A percentile compares a stretch with the other conserved stretches of the same genome.
Evolutionary conservation across 768 basidiomycete species (phyloP).

Genomic region (Trametes gibbosa): DNA sequence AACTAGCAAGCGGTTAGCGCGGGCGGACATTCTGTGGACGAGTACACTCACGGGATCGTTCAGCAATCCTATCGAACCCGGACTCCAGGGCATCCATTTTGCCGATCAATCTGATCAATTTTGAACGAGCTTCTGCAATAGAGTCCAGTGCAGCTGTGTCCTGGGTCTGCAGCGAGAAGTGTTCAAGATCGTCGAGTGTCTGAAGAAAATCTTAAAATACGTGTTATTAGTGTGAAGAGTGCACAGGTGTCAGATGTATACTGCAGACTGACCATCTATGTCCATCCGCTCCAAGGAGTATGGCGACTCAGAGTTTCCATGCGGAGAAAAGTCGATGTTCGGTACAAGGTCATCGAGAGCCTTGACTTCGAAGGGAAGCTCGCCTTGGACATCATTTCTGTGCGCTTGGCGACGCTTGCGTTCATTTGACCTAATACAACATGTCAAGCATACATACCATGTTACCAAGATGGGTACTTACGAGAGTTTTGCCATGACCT

Average conservation of each 20-base stretch:
- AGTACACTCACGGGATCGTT: constrained; percentile 69
- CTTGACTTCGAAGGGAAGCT: constrained; percentile 81
- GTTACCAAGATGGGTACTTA: constrained; percentile 41
- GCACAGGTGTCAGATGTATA: not conserved
- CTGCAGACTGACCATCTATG: constrained; percentile 58
- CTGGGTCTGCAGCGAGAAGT: constrained; percentile 44
- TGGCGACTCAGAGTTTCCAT: constrained; percentile 55
- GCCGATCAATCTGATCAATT: constrained; percentile 65
- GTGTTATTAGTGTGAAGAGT: constrained; percentile 8
- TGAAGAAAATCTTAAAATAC: constrained; percentile 51
- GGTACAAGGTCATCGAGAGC: constrained; percentile 83
- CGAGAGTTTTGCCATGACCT: constrained; percentile 88
- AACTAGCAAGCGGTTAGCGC: constrained; percentile 43
- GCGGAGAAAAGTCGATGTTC: constrained; percentile 74
- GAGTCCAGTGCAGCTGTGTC: constrained; percentile 51
- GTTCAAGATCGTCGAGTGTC: constrained; percentile 64
- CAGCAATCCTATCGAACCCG: constrained; percentile 84
- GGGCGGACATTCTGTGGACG: not conserved
- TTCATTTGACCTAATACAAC: constrained; percentile 58
- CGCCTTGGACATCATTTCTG: constrained; percentile 76
- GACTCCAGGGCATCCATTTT: constrained; percentile 80
- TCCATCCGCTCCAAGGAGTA: constrained; percentile 69
- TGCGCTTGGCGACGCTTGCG: constrained; percentile 83
- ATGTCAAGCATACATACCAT: not conserved
- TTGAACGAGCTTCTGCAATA: constrained; percentile 56